Base-by-base conservation (phyloP, 805 yeast species). In the Blastobotrys peoriensis region DNA sequence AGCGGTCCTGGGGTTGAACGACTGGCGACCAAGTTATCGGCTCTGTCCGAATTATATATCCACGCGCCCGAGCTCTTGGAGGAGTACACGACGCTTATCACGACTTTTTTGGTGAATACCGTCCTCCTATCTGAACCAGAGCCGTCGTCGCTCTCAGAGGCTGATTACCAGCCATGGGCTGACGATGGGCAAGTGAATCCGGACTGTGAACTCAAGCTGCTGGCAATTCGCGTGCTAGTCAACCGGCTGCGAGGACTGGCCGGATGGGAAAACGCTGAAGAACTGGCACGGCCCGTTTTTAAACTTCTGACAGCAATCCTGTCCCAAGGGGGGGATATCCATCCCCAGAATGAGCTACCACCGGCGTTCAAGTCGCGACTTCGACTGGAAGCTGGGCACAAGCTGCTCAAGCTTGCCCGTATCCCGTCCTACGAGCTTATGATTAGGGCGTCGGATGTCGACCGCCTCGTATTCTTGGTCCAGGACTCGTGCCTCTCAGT, bases 321-420 rank as follows among this genome's bases (percentile, higher is more conserved):
- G 40, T 76, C 79, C 1, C 81, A 81, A 58, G 83, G 84, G 37
- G 96, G 96, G 22, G 96, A 88, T 55, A 72, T 87, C 25, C 76
- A 81, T 2, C 80, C 83, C 13, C 38, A 48, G 17, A 44, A 45
- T 23, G 48, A 47, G 27, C 83, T 95, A 0, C 95, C 95, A 3
- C 65, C 59, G 20, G 65, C 65, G 28, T 79, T 67, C 56, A 83
- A 81, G 57, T 71, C 79, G 47, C 74, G 77, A 50, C 61, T 87
- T 40, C 70, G 94, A 53, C 65, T 85, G 8, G 69, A 67, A 27
- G 91, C 94, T 1, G 95, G 94, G 0, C 56, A 75, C 28, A 71
- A 70, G 52, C 54, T 87, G 8, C 61, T 88, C 25, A 80, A 83
- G 55, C 60, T 88, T 19, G 85, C 88, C 2, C 75, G 76, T 54